phyloP scores from a whole-genome alignment of 371 early-diverging fungal genomes.

The Apophysomyces variabilis region DNA sequence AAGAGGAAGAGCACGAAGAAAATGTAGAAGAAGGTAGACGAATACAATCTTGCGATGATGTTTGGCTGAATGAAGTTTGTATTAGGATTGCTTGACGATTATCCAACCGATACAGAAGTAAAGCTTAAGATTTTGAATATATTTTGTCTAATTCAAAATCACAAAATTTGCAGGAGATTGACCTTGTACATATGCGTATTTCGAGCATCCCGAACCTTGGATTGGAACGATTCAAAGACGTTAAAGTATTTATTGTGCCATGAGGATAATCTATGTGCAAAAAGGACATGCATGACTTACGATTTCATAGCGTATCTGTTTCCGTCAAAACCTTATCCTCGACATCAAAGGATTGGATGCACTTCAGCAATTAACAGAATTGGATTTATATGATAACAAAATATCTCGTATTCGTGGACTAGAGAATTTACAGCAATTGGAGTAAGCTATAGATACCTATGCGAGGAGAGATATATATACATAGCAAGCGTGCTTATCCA shows the following conservation, averaged over 20 bases:
- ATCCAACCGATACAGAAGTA: constrained; percentile 44
- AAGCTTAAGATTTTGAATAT: too few relatives aligned
- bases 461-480: too few relatives aligned
- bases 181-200: constrained; percentile 81
- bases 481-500: not conserved
- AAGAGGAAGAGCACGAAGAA: constrained; percentile 26
- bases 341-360: constrained; percentile 72
- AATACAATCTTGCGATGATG: too few relatives aligned
- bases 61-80: not conserved
- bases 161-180: constrained; percentile 64
- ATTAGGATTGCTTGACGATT: constrained; percentile 44
- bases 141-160: too few relatives aligned
- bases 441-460: constrained; percentile 46
- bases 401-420: constrained; percentile 78
- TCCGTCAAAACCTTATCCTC: constrained; percentile 90
- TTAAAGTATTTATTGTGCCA: constrained; percentile 54
- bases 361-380: constrained; percentile 74
- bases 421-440: constrained; percentile 60
- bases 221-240: constrained; percentile 70
- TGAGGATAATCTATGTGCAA: not conserved
- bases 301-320: constrained; percentile 64
- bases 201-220: constrained; percentile 60
- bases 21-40: constrained; percentile 27
- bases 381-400: constrained; percentile 97
- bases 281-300: not conserved